Percentiles rank a stretch among this genome's conserved stretches.
Evolutionary conservation across 176 grass and related monocot species (phyloP).

Genomic region (Luzula sylvatica): DNA sequence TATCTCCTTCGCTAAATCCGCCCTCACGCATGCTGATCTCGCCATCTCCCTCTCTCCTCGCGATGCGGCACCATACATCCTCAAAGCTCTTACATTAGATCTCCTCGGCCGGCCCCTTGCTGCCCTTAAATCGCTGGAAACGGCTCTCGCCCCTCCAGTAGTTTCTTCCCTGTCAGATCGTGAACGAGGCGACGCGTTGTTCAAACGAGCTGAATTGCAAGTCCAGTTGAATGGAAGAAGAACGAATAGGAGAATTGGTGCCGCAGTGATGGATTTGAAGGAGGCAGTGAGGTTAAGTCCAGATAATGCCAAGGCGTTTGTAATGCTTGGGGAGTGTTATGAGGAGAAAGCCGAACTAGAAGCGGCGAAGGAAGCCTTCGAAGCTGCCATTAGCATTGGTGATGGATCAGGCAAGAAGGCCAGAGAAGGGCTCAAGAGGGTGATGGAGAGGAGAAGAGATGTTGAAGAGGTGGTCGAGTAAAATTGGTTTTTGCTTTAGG

Average conservation of each 20-base stretch:
- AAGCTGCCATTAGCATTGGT: conserved; percentile 47
- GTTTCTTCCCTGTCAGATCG: conserved; percentile 42
- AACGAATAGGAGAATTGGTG: conserved; percentile 35
- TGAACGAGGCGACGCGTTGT: conserved; percentile 70
- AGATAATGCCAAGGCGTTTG: conserved; percentile 51
- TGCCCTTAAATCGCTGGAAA: conserved; percentile 53
- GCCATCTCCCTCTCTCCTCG: conserved; percentile 69
- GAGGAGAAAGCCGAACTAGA: conserved; percentile 42
- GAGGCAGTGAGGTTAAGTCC: conserved; percentile 61
- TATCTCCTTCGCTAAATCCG: conserved; percentile 57
- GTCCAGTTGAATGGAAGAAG: conserved; percentile 42
- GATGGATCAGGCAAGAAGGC: conserved; percentile 37
- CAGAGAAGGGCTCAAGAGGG: conserved; percentile 39
- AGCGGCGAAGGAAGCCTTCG: conserved; percentile 48
- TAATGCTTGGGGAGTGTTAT: conserved; percentile 64
- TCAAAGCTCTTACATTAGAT: conserved; percentile 76
- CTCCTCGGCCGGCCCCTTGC: conserved; percentile 56
- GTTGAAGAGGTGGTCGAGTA: conserved; percentile 14
- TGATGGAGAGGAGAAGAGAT: background rate
- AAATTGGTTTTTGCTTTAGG: background rate
- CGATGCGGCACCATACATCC: conserved; percentile 66
- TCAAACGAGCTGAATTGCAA: conserved; percentile 64
- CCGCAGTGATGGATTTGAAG: conserved; percentile 43
- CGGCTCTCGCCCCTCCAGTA: conserved; percentile 44
- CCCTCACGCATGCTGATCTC: conserved; percentile 54